Evolutionary conservation across 345 rosid genomes (phyloP).

Genomic region (Isatis tinctoria): DNA sequence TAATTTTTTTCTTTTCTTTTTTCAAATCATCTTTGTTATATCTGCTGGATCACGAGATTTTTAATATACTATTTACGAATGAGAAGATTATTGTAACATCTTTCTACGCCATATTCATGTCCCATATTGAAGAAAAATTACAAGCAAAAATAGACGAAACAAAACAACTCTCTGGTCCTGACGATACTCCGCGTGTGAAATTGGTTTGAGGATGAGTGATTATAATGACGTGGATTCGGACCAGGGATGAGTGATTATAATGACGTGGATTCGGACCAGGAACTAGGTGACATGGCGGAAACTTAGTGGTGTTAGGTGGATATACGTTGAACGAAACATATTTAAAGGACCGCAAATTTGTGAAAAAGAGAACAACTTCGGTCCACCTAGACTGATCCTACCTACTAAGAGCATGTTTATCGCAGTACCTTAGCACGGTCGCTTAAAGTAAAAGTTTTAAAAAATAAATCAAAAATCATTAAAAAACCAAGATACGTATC

Average conservation of each 20-base stretch:
- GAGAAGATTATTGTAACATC: neutral
- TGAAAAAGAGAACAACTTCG: neutral
- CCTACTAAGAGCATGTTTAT: too few species aligned
- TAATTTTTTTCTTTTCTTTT: neutral
- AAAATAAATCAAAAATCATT: too few species aligned
- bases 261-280: neutral
- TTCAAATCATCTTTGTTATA: constrained; percentile 3
- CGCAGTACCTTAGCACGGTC: too few species aligned
- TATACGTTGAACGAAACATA: constrained; percentile 7
- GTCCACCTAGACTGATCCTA: neutral
- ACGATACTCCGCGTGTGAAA: neutral
- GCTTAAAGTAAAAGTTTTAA: too few species aligned
- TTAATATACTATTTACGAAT: neutral
- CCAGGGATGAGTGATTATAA: neutral
- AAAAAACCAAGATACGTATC: too few species aligned
- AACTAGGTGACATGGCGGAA: neutral
- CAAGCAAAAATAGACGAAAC: neutral
- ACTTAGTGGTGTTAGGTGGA: neutral
- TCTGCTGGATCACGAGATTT: neutral
- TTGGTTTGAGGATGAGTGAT: neutral
- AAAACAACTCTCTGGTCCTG: neutral
- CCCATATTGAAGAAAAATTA: neutral
- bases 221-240: neutral
- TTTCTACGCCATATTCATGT: neutral
- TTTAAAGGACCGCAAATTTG: constrained; percentile 3